Base-by-base conservation (phyloP, 108 stramenopile genomes). In the Fragilaria crotonensis region DNA sequence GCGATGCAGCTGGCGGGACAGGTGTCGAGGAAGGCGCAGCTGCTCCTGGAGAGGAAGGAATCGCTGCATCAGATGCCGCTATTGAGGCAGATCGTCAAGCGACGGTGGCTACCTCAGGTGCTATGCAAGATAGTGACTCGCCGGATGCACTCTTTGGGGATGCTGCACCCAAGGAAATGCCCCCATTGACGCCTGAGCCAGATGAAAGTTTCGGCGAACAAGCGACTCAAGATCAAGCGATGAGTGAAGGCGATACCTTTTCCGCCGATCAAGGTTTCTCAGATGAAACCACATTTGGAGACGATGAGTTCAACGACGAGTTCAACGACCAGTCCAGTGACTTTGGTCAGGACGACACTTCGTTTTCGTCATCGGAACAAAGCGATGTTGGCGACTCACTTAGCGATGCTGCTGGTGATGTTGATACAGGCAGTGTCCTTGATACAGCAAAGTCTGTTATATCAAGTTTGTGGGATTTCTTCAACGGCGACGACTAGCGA, bases 61-160 rank as follows among this genome's bases (percentile, higher is more conserved):
- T 52, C 1, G 54, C 66, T 25, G 54, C 62, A 17, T 14, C 57
- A 23, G 63, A 84, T 36, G 64, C 70, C 18, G 79, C 82, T 4
- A 59, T 84, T 3, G 69, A 80, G 26, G 83, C 80, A 0, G 81
- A 86, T 64, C 70, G 85, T 45, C 72, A 84, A 63, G 83, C 84
- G 3, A 84, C 88, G 18, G 69, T 89, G 11, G 88, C 82, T 21
- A 71, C 84, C 0, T 84, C 82, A 20, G 88, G 83, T 5, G 45
- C 75, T 62, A 55, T 54, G 57, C 55, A 53, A 3, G 62, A 68
- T 19, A 27, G 50, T 64, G 33, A 89, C 20, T 84, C 84, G 27
- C 61, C 83, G 2, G 62, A 66, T 17, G 75, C 78, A 18, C 45
- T 90, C 45, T 85, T 84, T 71, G 88, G 88, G 9, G 89, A 90